Evolutionary conservation across 169 alveolate genomes (phyloP).

Genomic region (Eimeria acervulina): DNA sequence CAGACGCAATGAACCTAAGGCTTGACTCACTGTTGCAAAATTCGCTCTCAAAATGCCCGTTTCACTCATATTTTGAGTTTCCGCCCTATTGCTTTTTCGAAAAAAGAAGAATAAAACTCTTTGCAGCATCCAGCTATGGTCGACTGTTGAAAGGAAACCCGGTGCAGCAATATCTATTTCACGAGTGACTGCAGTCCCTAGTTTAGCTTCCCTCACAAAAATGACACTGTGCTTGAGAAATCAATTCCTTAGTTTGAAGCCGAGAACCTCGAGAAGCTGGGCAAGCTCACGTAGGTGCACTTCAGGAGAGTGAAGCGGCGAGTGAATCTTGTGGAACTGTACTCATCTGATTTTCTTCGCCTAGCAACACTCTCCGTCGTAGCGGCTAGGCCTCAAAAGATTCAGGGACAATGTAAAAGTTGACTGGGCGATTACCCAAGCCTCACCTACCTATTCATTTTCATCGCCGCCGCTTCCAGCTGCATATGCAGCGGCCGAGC

Average conservation of each 20-base stretch:
- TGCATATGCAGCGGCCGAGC: neutral
- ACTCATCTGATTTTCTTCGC: neutral
- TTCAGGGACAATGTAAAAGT: neutral
- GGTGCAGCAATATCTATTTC: neutral
- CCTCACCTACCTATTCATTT: neutral
- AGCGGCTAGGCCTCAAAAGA: neutral
- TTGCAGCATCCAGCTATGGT: neutral
- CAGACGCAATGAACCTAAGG: neutral
- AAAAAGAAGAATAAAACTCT: neutral
- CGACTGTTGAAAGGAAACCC: neutral
- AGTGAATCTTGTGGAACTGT: neutral
- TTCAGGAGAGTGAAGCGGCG: neutral
- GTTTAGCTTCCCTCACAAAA: neutral
- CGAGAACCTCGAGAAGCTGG: no score
- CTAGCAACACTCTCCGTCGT: neutral
- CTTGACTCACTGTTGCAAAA: neutral
- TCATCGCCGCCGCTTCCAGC: neutral
- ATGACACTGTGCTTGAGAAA: neutral
- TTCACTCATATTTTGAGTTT: neutral
- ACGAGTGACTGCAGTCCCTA: neutral
- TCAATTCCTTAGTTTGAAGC: neutral
- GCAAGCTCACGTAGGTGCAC: neutral
- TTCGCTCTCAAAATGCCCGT: neutral
- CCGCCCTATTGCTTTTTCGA: neutral
- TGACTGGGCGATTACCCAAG: neutral